phyloP scores from a whole-genome alignment of 1,139 yeast genomes.

The Blastobotrys capitulatus region DNA sequence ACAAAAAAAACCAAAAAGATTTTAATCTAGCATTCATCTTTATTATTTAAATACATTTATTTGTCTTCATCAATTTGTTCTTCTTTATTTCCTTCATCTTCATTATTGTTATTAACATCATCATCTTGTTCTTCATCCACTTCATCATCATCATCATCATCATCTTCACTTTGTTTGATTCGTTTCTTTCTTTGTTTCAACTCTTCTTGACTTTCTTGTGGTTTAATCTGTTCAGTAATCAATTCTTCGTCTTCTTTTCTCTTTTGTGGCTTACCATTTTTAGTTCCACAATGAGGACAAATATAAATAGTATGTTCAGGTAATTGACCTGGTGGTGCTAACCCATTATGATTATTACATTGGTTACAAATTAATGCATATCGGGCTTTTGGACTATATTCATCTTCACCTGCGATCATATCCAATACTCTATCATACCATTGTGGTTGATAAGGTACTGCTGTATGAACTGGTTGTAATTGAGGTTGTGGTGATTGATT shows the following conservation, averaged over 20 bases:
- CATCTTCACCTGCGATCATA: constrained; percentile 65
- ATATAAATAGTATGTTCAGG: constrained; percentile 54
- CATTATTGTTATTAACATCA: neutral
- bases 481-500: constrained; percentile 1
- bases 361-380: constrained; percentile 67
- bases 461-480: constrained; percentile 6
- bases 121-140: constrained; percentile 13
- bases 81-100: neutral
- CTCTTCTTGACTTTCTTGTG: neutral
- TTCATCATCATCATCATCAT: neutral
- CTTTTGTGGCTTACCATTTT: constrained; percentile 39
- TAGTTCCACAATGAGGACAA: constrained; percentile 68
- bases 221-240: neutral
- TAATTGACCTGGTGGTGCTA: constrained; percentile 67
- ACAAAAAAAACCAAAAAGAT: neutral
- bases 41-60: too few species aligned
- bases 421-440: constrained; percentile 45
- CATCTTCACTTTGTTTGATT: neutral
- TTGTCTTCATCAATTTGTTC: neutral
- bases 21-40: neutral
- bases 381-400: constrained; percentile 53
- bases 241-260: constrained; percentile 1
- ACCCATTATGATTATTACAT: constrained; percentile 70
- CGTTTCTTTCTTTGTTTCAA: neutral
- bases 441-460: constrained; percentile 23